Evolutionary conservation across 306 rosid genomes (phyloP), one percentile per base, ranked within the genome.

Genomic region (Ziziphus jujuba): DNA sequence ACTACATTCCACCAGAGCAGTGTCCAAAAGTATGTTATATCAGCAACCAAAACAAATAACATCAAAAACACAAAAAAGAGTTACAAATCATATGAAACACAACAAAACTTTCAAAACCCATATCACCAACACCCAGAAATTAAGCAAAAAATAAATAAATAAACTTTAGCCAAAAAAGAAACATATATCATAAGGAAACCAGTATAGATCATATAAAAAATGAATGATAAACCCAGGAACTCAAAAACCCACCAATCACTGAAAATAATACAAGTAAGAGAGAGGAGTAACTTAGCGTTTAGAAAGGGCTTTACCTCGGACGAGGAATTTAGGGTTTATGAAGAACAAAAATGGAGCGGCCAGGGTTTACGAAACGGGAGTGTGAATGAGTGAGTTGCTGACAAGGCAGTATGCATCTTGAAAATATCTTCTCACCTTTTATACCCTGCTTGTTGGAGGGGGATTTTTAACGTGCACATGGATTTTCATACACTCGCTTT

Each of bases 351-450:
- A 5, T 0, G 64, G 54, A 80, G 83, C 82, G 84, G 89, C 87
- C 85, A 88, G 95, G 95, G 91, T 84, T 85, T 84, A 85, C 77
- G 80, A n/a, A 52, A 36, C 6, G 1, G 43, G 43, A 2, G 11
- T 36, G 6, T 6, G 11, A 36, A 11, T 36, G 6, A 36, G 43
- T 6, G 10, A n/a, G n/a, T n/a, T n/a, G n/a, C 43, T 3, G 43
- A 36, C 43, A 11, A 36, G 10, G 1, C 10, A 0, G 1, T 0
- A 9, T 31, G 9, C 43, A 36, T 35, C 3, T 9, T n/a, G 8
- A 35, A 25, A 69, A 59, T 77, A 74, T 69, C 59, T 44, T 40
- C 10, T 9, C 28, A n/a, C n/a, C 4, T 60, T 70, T 70, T 70
- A 70, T 50, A 60, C 20, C 12, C 7, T 7, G 8, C 25, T 2